phyloP scores from a whole-genome alignment of 1,139 yeast species.

The Saccharomyces hybrid region DNA sequence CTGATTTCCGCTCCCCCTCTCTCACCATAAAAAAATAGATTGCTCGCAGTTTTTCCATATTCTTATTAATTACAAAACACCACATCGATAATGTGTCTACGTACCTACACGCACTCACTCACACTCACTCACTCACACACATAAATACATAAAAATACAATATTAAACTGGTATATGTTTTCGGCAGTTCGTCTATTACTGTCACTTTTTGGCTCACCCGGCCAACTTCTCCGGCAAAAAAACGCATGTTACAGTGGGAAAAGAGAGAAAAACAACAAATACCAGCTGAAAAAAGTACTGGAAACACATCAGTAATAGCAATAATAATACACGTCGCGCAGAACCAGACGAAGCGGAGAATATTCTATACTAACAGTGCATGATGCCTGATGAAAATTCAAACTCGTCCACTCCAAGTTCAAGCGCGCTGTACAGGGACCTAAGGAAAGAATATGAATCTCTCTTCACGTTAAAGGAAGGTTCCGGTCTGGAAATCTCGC shows the following conservation, averaged over 20 bases:
- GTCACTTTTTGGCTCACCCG: background rate
- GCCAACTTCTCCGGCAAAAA: background rate
- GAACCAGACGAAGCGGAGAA: slow-evolving; percentile 1
- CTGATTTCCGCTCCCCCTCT: background rate
- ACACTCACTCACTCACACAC: background rate
- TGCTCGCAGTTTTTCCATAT: background rate
- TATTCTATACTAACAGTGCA: background rate
- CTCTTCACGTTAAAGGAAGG: slow-evolving; percentile 39
- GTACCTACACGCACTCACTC: background rate
- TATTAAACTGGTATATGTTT: background rate
- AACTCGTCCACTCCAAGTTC: background rate
- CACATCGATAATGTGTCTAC: background rate
- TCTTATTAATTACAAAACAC: background rate
- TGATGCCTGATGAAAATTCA: background rate
- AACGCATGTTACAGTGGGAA: background rate
- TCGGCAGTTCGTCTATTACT: background rate
- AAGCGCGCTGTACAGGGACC: slow-evolving; percentile 12
- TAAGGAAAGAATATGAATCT: slow-evolving; percentile 21
- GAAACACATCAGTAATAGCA: background rate
- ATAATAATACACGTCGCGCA: background rate
- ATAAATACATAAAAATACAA: background rate
- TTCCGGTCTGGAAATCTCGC: slow-evolving; percentile 36
- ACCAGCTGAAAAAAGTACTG: background rate
- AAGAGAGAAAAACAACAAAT: background rate
- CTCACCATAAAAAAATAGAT: background rate